Evolutionary conservation across 129 eudicot species (phyloP).

Genomic region (Rutidosis leptorrhynchoides): DNA sequence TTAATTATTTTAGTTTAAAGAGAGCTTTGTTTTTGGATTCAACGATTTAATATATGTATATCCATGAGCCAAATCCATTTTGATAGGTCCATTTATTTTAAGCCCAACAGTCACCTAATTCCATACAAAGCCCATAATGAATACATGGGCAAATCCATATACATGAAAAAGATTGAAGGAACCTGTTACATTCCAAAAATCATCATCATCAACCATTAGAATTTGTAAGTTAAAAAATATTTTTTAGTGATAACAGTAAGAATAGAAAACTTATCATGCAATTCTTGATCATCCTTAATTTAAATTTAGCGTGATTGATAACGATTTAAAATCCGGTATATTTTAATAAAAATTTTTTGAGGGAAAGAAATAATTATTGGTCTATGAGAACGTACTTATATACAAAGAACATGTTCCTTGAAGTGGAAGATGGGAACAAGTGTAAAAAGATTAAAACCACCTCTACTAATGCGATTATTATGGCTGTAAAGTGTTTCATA

Average conservation of each 20-base stretch:
- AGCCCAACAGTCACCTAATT: neutral
- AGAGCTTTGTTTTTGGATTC: neutral
- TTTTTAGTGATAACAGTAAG: too few species aligned
- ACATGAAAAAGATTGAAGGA: too few species aligned
- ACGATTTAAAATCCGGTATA: too few species aligned
- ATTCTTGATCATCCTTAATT: too few species aligned
- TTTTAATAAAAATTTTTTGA: neutral
- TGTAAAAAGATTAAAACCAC: conserved; percentile 29
- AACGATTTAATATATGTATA: neutral
- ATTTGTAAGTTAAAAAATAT: too few species aligned
- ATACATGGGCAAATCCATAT: too few species aligned
- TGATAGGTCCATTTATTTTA: neutral
- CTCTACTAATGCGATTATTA: conserved; percentile 33
- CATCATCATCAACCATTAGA: too few species aligned
- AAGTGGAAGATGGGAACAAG: conserved; percentile 42
- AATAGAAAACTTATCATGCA: too few species aligned
- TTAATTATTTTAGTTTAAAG: too few species aligned
- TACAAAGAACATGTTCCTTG: conserved; percentile 37
- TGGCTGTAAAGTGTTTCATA: conserved; percentile 41
- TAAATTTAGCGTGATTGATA: too few species aligned
- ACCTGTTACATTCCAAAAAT: too few species aligned
- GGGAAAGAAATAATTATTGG: conserved; percentile 10
- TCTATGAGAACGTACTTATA: conserved; percentile 6
- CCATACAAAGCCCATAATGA: neutral
- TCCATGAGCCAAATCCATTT: neutral